phyloP scores from a whole-genome alignment of 768 basidiomycete species.

The Galerina marginata region DNA sequence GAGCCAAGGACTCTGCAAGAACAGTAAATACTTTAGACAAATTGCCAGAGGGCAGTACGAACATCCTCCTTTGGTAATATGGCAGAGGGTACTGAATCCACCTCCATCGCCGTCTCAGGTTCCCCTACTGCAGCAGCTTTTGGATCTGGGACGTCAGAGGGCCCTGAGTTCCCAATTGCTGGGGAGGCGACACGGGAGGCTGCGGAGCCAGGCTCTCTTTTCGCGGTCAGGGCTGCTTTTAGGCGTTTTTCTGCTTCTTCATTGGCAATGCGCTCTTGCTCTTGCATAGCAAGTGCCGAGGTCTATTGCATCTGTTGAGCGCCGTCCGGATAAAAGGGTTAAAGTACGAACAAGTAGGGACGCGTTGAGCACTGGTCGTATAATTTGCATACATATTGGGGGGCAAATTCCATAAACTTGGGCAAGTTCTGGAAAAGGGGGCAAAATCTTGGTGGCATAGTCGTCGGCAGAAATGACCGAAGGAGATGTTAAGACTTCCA shows the following conservation, averaged over 20 bases:
- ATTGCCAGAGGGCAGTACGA: slow-evolving; percentile 14
- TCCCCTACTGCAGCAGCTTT: slow-evolving; percentile 35
- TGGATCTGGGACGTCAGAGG: slow-evolving; percentile 32
- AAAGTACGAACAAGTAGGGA: slow-evolving; percentile 59
- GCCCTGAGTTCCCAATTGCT: slow-evolving; percentile 35
- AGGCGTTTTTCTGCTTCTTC: slow-evolving; percentile 83
- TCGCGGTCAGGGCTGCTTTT: slow-evolving; percentile 80
- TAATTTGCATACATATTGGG: slow-evolving; percentile 92
- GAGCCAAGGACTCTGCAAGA: slow-evolving; percentile 77
- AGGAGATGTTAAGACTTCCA: slow-evolving; percentile 84
- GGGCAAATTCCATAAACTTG: slow-evolving; percentile 80
- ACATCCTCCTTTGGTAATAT: slow-evolving; percentile 44
- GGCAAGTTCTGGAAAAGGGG: slow-evolving; percentile 75
- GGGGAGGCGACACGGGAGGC: slow-evolving; percentile 72
- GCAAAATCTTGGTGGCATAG: slow-evolving; percentile 76
- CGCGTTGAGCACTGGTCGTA: slow-evolving; percentile 78
- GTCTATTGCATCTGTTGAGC: slow-evolving; percentile 41
- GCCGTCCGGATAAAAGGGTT: slow-evolving; percentile 3
- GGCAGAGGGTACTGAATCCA: slow-evolving; percentile 39
- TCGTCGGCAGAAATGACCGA: slow-evolving; percentile 69
- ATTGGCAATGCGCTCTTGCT: slow-evolving; percentile 70
- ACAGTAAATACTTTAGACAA: slow-evolving; percentile 5
- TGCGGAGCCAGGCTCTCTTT: slow-evolving; percentile 66
- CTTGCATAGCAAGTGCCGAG: slow-evolving; percentile 66
- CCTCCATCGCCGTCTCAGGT: slow-evolving; percentile 60